Evolutionary conservation across 1,284 basidiomycete species (phyloP), one percentile per base, ranked within the genome.

Genomic region (Ceratobasidium sp.): DNA sequence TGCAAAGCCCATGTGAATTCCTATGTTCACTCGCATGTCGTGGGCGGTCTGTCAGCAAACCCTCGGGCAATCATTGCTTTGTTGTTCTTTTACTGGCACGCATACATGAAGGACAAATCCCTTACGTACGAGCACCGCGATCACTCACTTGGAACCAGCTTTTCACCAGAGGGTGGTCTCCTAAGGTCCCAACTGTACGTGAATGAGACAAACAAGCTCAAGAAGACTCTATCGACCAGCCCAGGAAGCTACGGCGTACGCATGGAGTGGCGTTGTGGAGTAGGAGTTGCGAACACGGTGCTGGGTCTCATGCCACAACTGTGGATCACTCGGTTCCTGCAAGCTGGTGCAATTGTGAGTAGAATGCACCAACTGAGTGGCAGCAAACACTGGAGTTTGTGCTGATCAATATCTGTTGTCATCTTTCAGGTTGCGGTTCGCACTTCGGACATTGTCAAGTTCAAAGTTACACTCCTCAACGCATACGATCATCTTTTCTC

Each of bases 101-200:
- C 48, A 2, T 72, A 72, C 46, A 59, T 61, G 56, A 72, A 72
- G 58, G 69, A 72, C 58, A 72, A 61, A 29, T n/a, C 13, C 0
- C n/a, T 43, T 2, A 69, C 65, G 3, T 69, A 69, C 53, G 16
- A 11, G 4, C 65, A 69, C 43, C 51, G 65, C 13, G 65, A 69
- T 53, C 4, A 54, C 34, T 56, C 51, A 0, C 34, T 53, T 16
- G 65, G 65, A 5, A 27, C 24, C 19, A 37, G 27, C 5, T 69
- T 69, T 19, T 56, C 51, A n/a, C 65, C 65, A n/a, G 22, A 24
- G 34, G 51, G 58, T 19, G 65, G 34, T 5, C 11, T 69, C 24
- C 1, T 22, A 1, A 16, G 51, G 2, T 22, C 31, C 2, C 4
- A 27, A 9, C 34, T 0, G 1, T 69, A 56, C 37, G 7, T 7